These are phyloP conservation scores for Chlorella variabilis DNA, from an alignment of 163 green algal genomes.

Conservation along the genomic window DNA sequence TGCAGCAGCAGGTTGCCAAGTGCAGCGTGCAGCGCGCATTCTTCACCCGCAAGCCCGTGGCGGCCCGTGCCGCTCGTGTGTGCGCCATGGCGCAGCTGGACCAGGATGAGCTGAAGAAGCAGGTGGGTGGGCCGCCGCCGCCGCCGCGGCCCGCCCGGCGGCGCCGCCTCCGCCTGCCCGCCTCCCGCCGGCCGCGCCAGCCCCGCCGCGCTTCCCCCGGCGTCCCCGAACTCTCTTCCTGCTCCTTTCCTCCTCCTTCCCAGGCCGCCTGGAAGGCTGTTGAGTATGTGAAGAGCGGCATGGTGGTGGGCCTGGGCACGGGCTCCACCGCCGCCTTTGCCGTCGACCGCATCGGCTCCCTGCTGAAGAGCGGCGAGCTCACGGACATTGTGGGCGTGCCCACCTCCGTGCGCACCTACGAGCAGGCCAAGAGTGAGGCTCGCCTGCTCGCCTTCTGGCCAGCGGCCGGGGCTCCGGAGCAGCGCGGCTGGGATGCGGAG, in stretches of 20 bases:
- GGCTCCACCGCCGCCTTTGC: slow-evolving; percentile 96
- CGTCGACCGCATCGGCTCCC: slow-evolving; percentile 92
- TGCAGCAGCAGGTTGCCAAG: background rate
- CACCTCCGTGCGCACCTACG: slow-evolving; percentile 89
- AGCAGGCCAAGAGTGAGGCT: slow-evolving; percentile 78
- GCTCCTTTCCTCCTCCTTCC: background rate
- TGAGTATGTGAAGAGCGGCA: slow-evolving; percentile 96
- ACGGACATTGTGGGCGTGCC: slow-evolving; percentile 97
- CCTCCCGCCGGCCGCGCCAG: too few species aligned
- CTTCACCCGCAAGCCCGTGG: slow-evolving; percentile 15
- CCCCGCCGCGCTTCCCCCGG: background rate
- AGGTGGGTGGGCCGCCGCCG: slow-evolving; percentile 11
- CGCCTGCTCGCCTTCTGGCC: background rate
- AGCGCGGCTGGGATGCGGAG: too few species aligned
- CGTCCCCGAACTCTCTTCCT: too few species aligned
- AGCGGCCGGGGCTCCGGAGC: too few species aligned
- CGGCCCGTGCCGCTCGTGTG: background rate
- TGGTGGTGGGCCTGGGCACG: slow-evolving; percentile 96
- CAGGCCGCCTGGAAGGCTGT: slow-evolving; percentile 96
- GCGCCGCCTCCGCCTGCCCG: background rate
- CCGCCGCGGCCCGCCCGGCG: background rate
- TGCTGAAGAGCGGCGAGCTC: slow-evolving; percentile 92
- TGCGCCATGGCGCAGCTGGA: slow-evolving; percentile 27
- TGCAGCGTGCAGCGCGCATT: slow-evolving; percentile 23
- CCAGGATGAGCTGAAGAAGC: slow-evolving; percentile 83